These are phyloP conservation scores for Boeremia lycopersici DNA, from an alignment of 2,329 filamentous ascomycete genomes.

Conservation along the genomic window DNA sequence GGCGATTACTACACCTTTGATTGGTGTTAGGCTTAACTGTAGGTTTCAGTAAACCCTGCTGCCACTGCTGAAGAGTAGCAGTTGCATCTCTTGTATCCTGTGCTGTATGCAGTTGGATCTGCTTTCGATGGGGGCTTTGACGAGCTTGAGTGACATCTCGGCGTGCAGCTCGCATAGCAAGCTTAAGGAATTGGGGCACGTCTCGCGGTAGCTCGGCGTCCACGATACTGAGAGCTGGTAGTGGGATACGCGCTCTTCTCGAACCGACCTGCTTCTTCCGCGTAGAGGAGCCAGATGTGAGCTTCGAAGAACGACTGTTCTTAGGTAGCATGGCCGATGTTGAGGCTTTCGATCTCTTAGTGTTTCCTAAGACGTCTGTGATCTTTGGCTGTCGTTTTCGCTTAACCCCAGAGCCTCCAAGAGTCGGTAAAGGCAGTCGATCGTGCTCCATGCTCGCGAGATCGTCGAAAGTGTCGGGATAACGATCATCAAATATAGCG, in stretches of 20 bases:
- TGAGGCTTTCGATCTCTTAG: conserved; percentile 24
- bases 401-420: conserved; percentile 28
- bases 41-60: conserved; percentile 48
- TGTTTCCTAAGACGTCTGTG: conserved; percentile 39
- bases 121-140: conserved; percentile 58
- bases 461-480: conserved; percentile 33
- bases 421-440: conserved; percentile 46
- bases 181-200: conserved; percentile 60
- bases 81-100: conserved; percentile 63
- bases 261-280: conserved; percentile 15
- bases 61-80: conserved; percentile 58
- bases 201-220: conserved; percentile 53
- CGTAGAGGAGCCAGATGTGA: background rate
- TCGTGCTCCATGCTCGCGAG: conserved; percentile 54
- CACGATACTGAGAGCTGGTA: conserved; percentile 55
- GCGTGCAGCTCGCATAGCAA: conserved; percentile 61
- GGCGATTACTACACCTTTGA: conserved; percentile 4
- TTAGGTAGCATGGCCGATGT: background rate
- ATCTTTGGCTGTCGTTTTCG: conserved; percentile 48
- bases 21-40: conserved; percentile 7
- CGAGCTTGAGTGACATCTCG: conserved; percentile 56
- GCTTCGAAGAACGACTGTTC: background rate
- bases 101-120: conserved; percentile 58
- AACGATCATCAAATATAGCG: conserved; percentile 33
- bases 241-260: conserved; percentile 24